A percentile compares a stretch with the other conserved stretches of the same genome.
Evolutionary conservation across 2,329 filamentous ascomycete genomes (phyloP).

Genomic region (Xylariaceae sp.): DNA sequence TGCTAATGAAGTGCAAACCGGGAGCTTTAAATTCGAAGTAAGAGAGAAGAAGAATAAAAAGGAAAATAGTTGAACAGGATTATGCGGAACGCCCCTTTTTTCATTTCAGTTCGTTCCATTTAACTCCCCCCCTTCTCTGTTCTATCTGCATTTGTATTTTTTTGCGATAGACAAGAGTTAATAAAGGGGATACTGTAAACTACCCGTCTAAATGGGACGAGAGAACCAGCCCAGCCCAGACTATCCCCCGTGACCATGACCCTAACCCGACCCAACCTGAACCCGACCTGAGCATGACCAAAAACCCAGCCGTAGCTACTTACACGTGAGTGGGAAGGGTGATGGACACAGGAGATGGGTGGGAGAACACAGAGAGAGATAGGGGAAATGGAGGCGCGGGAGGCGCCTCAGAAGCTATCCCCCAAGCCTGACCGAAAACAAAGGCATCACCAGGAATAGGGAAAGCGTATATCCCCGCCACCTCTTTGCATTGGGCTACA

Average conservation of each 20-base stretch:
- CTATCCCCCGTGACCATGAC: not conserved
- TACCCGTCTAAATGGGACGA: not conserved
- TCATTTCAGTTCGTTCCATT: not conserved
- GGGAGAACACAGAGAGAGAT: not conserved
- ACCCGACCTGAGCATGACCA: not conserved
- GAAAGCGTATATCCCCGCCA: not conserved
- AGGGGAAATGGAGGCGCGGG: not conserved
- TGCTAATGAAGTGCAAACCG: too few species aligned
- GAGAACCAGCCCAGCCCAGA: not conserved
- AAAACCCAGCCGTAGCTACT: not conserved
- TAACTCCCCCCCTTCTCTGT: not conserved
- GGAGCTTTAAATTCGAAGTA: too few species aligned
- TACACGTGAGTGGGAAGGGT: not conserved
- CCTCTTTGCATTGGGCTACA: not conserved
- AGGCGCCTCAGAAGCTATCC: not conserved
- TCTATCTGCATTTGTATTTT: not conserved
- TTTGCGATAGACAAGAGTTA: not conserved
- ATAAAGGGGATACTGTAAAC: not conserved
- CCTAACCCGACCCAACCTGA: not conserved
- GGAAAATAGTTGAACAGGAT: too few species aligned
- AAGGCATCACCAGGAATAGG: not conserved
- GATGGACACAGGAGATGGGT: not conserved
- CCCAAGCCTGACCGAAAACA: not conserved
- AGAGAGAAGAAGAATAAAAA: too few species aligned
- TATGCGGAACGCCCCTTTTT: too few species aligned